A percentile compares a stretch with the other conserved stretches of the same genome.
phyloP scores from a whole-genome alignment of 495 filamentous ascomycete species.

The Penicillium manginii region DNA sequence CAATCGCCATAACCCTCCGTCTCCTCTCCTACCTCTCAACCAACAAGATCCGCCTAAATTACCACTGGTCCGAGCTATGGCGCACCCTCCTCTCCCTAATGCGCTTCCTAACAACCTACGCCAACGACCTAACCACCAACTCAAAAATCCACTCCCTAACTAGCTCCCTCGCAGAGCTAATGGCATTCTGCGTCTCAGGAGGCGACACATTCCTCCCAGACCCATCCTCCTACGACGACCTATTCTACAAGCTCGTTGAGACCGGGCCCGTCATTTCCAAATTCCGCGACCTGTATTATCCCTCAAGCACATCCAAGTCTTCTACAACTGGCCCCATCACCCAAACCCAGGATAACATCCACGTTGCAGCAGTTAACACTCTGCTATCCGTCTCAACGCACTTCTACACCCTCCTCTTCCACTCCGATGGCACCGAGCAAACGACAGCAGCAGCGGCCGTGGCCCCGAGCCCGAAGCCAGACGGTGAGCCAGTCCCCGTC shows the following conservation, averaged over 20 bases:
- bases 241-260: slow-evolving; percentile 98
- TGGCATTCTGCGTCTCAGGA: slow-evolving; percentile 82
- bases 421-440: slow-evolving; percentile 49
- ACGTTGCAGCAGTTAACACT: slow-evolving; percentile 69
- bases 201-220: slow-evolving; percentile 95
- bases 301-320: slow-evolving; percentile 7
- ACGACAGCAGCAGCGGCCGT: slow-evolving; percentile 1
- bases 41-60: slow-evolving; percentile 73
- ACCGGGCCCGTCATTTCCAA: slow-evolving; percentile 80
- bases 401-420: slow-evolving; percentile 80
- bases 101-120: slow-evolving; percentile 87
- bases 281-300: slow-evolving; percentile 75
- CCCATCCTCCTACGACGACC: slow-evolving; percentile 85
- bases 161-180: slow-evolving; percentile 70
- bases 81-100: slow-evolving; percentile 85
- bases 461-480: slow-evolving; percentile 25
- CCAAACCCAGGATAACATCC: slow-evolving; percentile 17
- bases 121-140: slow-evolving; percentile 68
- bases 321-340: slow-evolving; percentile 10
- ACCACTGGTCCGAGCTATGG: slow-evolving; percentile 97
- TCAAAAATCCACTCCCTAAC: slow-evolving; percentile 59
- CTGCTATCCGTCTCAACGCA: slow-evolving; percentile 84
- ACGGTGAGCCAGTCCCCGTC: slow-evolving; percentile 29
- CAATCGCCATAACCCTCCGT: slow-evolving; percentile 77
- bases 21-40: slow-evolving; percentile 81